These are phyloP conservation scores for Albatrellus sp. DNA, from an alignment of 1,284 basidiomycete species.

Conservation along the genomic window DNA sequence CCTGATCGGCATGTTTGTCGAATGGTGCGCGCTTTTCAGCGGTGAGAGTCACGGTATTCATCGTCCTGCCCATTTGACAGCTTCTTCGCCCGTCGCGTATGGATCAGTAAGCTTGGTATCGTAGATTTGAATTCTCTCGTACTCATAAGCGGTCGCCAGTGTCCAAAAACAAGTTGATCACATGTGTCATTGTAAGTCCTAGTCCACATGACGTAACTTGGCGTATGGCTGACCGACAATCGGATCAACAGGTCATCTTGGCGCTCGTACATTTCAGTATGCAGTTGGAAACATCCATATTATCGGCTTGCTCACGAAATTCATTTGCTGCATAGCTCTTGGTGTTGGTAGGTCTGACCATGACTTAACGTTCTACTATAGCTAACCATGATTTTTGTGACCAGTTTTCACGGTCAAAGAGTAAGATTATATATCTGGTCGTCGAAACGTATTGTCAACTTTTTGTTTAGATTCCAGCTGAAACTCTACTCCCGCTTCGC, in stretches of 20 bases:
- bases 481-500: neutral
- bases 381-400: neutral
- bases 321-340: neutral
- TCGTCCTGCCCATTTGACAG: neutral
- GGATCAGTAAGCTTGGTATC: neutral
- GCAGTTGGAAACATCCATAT: neutral
- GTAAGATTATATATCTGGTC: neutral
- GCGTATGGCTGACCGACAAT: too few relatives aligned
- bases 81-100: neutral
- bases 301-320: neutral
- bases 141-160: neutral
- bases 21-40: neutral
- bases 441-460: neutral
- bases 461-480: neutral
- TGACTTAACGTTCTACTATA: neutral
- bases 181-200: neutral
- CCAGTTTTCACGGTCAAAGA: neutral
- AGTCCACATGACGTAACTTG: too few relatives aligned
- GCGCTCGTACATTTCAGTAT: neutral
- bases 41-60: too few relatives aligned
- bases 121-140: neutral
- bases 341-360: neutral
- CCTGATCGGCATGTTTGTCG: neutral
- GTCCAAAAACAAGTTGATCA: neutral
- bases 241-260: neutral